Conservation (phyloP, 257 asterid species). For the Solanum pimpinellifolium region DNA sequence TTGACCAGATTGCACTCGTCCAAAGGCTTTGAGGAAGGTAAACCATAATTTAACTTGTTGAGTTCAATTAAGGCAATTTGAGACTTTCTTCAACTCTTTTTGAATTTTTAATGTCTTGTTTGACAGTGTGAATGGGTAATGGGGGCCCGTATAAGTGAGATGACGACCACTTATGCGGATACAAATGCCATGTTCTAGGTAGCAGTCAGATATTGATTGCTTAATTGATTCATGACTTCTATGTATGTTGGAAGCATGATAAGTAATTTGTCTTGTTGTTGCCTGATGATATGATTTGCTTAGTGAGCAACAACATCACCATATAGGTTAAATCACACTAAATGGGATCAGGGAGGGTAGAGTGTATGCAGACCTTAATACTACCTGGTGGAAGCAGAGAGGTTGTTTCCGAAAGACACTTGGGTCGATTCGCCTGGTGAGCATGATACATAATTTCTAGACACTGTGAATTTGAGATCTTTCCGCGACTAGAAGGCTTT, state of each 20-base stretch:
- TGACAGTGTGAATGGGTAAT: not conserved
- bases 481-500: not conserved
- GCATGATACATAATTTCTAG: not conserved
- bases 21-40: not conserved
- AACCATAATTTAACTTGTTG: not conserved
- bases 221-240: not conserved
- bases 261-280: not conserved
- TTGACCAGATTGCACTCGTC: not conserved
- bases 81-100: not conserved
- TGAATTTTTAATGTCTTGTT: not conserved
- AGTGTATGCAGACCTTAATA: not conserved
- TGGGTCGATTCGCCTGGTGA: not conserved
- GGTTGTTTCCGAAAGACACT: not conserved
- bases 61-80: not conserved
- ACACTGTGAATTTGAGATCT: not conserved
- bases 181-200: not conserved
- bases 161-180: not conserved
- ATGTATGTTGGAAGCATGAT: not conserved
- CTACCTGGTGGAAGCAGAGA: not conserved
- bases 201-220: not conserved
- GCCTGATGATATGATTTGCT: not conserved
- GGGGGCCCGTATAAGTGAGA: not conserved
- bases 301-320: not conserved
- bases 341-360: not conserved
- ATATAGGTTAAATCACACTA: not conserved